Evolutionary conservation across 805 yeast species (phyloP).

Genomic region (Yarrowia porcina): DNA sequence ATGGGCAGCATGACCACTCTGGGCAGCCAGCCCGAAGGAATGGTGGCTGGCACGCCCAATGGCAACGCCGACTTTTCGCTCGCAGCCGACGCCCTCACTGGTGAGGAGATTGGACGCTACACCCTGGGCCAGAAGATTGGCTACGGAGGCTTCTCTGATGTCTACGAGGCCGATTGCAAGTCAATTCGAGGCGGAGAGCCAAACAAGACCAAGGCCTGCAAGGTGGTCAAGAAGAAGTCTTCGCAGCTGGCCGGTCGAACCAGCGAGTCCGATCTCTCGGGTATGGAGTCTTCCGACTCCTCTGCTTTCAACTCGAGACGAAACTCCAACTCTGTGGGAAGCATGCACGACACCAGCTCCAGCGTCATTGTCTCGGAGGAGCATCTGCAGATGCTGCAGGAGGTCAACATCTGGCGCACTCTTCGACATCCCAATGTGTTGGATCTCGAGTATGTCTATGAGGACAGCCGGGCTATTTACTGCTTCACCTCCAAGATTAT

Average conservation of each 20-base stretch:
- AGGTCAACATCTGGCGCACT: constrained; percentile 70
- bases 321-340: constrained; percentile 36
- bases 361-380: constrained; percentile 38
- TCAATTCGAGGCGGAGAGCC: constrained; percentile 32
- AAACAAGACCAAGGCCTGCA: constrained; percentile 50
- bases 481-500: constrained; percentile 64
- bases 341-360: constrained; percentile 31
- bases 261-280: not conserved
- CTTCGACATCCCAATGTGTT: constrained; percentile 64
- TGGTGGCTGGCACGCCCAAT: not conserved
- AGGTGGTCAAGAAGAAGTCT: constrained; percentile 44
- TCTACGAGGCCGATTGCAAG: constrained; percentile 57
- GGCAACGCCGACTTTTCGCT: constrained; percentile 23
- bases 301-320: constrained; percentile 13
- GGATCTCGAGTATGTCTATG: constrained; percentile 57
- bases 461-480: constrained; percentile 60
- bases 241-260: not conserved
- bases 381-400: constrained; percentile 54
- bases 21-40: constrained; percentile 6
- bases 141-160: constrained; percentile 86
- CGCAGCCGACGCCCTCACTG: constrained; percentile 52
- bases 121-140: constrained; percentile 73
- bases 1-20: constrained; percentile 3
- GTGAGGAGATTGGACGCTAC: constrained; percentile 61
- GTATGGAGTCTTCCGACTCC: constrained; percentile 12